Evolutionary conservation across 768 basidiomycete genomes (phyloP).

Genomic region (Lanmaoa rubissima): DNA sequence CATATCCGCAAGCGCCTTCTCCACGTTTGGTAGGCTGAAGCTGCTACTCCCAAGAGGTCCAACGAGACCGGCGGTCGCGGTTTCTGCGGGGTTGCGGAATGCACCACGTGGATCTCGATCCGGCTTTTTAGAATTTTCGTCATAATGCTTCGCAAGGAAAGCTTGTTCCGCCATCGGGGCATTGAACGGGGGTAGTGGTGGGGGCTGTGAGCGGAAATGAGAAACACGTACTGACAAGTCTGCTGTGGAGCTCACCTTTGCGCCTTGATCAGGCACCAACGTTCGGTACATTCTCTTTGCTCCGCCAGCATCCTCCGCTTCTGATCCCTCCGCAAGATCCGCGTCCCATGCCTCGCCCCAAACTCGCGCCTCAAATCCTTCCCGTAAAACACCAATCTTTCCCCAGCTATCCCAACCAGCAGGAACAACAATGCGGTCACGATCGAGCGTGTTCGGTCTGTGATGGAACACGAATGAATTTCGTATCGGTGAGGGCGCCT

Average conservation of each 20-base stretch:
- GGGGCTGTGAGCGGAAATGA: constrained; percentile 41
- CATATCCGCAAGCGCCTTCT: constrained; percentile 86
- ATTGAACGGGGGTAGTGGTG: constrained; percentile 72
- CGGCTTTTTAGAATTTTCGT: constrained; percentile 85
- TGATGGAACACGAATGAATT: constrained; percentile 86
- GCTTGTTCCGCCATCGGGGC: constrained; percentile 84
- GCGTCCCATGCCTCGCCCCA: constrained; percentile 82
- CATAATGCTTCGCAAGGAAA: constrained; percentile 89
- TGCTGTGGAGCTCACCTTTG: constrained; percentile 50
- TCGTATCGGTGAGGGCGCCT: constrained; percentile 50
- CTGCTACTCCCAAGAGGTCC: constrained; percentile 89
- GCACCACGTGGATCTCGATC: constrained; percentile 87
- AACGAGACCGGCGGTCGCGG: constrained; percentile 69
- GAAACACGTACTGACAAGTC: not conserved
- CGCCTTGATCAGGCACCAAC: constrained; percentile 74
- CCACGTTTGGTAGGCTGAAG: constrained; percentile 83
- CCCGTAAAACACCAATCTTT: constrained; percentile 86
- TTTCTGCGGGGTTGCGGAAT: constrained; percentile 76
- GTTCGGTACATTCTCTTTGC: constrained; percentile 65
- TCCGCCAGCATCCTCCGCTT: constrained; percentile 42
- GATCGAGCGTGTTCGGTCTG: constrained; percentile 88
- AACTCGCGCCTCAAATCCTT: constrained; percentile 82
- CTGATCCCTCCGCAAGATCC: constrained; percentile 54
- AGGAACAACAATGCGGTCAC: constrained; percentile 89
- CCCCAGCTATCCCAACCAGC: constrained; percentile 99